Conservation (phyloP, 1,284 basidiomycete genomes). For the Macrocystidia cucumis region DNA sequence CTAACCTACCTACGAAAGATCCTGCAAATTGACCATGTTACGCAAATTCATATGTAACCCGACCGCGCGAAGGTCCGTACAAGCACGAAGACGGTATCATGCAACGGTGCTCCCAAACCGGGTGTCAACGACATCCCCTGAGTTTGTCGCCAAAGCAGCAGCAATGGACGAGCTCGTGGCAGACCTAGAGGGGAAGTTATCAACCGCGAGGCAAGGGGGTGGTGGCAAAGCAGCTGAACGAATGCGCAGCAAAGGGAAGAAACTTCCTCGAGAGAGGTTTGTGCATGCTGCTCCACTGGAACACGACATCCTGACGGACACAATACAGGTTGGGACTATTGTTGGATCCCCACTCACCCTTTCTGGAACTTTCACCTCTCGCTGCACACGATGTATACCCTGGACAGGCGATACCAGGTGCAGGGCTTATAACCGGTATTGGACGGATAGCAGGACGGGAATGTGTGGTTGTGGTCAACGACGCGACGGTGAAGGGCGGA, state of each 20-base stretch:
- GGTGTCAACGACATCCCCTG: slow-evolving; percentile 59
- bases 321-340: slow-evolving; percentile 36
- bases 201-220: slow-evolving; percentile 52
- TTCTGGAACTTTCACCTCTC: slow-evolving; percentile 81
- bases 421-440: slow-evolving; percentile 89
- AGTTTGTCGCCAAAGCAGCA: slow-evolving; percentile 57
- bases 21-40: too few relatives aligned
- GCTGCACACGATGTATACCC: slow-evolving; percentile 88
- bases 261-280: slow-evolving; percentile 82
- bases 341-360: slow-evolving; percentile 84
- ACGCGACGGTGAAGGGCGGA: slow-evolving; percentile 91
- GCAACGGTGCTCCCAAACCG: slow-evolving; percentile 66
- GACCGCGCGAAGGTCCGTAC: too few relatives aligned
- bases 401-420: slow-evolving; percentile 74
- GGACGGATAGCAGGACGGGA: slow-evolving; percentile 74
- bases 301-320: background rate
- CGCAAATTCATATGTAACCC: too few relatives aligned
- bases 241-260: slow-evolving; percentile 77
- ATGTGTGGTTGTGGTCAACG: slow-evolving; percentile 89
- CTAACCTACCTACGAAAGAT: too few relatives aligned
- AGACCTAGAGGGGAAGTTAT: slow-evolving; percentile 53
- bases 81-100: slow-evolving; percentile 39
- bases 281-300: slow-evolving; percentile 10
- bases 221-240: slow-evolving; percentile 67
- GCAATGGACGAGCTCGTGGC: slow-evolving; percentile 64